These are phyloP conservation scores for Coniella vitis DNA, from an alignment of 2,329 filamentous ascomycete species.

Conservation along the genomic window DNA sequence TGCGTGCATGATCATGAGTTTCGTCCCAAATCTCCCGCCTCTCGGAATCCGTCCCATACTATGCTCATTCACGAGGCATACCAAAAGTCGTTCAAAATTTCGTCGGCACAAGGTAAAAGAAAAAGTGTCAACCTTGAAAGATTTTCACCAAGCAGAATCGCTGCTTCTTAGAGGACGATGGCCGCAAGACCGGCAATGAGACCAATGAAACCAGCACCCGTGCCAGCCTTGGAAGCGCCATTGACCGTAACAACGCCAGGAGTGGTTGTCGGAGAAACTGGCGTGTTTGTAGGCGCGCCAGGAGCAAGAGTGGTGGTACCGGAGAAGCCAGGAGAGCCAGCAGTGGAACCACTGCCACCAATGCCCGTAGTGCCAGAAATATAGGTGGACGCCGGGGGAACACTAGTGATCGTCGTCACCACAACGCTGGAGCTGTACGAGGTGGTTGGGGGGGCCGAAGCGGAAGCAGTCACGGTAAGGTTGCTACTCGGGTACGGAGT, in stretches of 20 bases:
- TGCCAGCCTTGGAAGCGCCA: constrained; percentile 29
- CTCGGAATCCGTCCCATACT: constrained; percentile 9
- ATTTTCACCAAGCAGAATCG: not conserved
- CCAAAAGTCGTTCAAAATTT: constrained; percentile 15
- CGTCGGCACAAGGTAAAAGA: constrained; percentile 2
- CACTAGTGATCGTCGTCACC: constrained; percentile 17
- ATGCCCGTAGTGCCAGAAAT: constrained; percentile 16
- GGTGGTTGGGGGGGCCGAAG: constrained; percentile 9
- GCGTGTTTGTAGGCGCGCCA: constrained; percentile 21
- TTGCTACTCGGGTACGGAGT: constrained; percentile 11
- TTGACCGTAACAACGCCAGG: constrained; percentile 26
- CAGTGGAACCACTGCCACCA: constrained; percentile 1
- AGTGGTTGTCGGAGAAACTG: constrained; percentile 22
- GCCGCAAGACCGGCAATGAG: constrained; percentile 32
- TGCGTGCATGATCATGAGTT: constrained; percentile 8
- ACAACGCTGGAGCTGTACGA: constrained; percentile 5
- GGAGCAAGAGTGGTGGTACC: not conserved
- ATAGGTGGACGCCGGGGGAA: constrained; percentile 17
- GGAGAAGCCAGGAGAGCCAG: not conserved
- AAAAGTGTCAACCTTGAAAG: not conserved
- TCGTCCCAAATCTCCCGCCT: constrained; percentile 3
- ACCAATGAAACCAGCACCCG: constrained; percentile 29
- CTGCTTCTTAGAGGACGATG: constrained; percentile 27
- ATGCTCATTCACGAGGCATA: constrained; percentile 14
- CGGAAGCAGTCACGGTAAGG: constrained; percentile 7